Evolutionary conservation across 1,284 basidiomycete genomes (phyloP).

Genomic region (Cutaneotrichosporon sp.): DNA sequence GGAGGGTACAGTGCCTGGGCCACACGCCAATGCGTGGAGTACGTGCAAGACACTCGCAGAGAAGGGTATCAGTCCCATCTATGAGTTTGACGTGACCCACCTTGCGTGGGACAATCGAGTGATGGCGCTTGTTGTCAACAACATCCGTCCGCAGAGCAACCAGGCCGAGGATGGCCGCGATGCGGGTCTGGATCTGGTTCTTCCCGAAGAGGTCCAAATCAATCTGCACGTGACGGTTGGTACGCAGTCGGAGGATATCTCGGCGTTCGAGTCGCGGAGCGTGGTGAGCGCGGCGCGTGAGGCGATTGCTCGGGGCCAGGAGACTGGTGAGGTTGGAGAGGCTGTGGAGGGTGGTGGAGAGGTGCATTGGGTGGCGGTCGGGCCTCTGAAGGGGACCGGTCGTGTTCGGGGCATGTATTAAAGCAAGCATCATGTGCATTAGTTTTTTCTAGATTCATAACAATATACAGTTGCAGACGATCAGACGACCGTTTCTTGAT

Average conservation of each 20-base stretch:
- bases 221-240: constrained; percentile 87
- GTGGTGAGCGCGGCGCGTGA: constrained; percentile 39
- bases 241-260: constrained; percentile 60
- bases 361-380: constrained; percentile 35
- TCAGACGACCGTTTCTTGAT: not conserved
- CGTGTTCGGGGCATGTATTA: constrained; percentile 41
- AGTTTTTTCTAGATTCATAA: not conserved
- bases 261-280: constrained; percentile 62
- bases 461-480: no score
- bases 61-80: constrained; percentile 58
- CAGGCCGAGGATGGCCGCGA: constrained; percentile 33
- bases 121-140: constrained; percentile 71
- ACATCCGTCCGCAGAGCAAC: constrained; percentile 56
- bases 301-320: constrained; percentile 25
- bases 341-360: constrained; percentile 37
- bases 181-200: constrained; percentile 24
- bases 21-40: constrained; percentile 61
- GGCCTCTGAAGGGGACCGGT: constrained; percentile 30
- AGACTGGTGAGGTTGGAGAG: constrained; percentile 33
- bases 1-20: constrained; percentile 20
- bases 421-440: not conserved
- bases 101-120: constrained; percentile 75
- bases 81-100: constrained; percentile 63
- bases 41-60: constrained; percentile 60
- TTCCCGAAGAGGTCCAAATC: constrained; percentile 58